These are phyloP conservation scores for Dimargaris verticillata DNA, from an alignment of 192 early-diverging fungal species.

Conservation along the genomic window DNA sequence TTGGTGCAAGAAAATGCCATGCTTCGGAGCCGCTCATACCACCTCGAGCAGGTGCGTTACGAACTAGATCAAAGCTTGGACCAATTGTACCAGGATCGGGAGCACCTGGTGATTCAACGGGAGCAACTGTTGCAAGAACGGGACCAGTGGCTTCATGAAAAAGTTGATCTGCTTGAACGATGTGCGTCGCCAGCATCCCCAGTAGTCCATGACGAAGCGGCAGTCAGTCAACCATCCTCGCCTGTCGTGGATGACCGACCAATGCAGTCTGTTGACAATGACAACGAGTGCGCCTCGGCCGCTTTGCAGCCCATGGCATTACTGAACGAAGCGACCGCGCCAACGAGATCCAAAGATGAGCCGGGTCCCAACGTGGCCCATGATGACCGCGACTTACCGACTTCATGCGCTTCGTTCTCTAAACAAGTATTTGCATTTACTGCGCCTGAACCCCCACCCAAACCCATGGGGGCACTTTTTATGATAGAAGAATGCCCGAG, in stretches of 20 bases:
- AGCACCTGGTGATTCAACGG: conserved; percentile 6
- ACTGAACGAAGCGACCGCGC: no score
- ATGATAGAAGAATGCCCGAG: no score
- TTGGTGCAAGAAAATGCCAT: not conserved
- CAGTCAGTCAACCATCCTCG: not conserved
- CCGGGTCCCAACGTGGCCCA: no score
- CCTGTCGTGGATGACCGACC: not conserved
- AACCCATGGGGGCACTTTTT: no score
- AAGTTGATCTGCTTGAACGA: not conserved
- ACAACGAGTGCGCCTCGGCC: no score
- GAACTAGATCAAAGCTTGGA: conserved; percentile 5
- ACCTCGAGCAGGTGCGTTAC: conserved; percentile 6
- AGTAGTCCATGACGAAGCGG: no score
- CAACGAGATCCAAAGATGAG: no score
- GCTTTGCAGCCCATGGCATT: no score
- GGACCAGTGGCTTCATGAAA: not conserved
- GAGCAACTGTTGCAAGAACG: conserved; percentile 8
- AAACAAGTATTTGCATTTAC: no score
- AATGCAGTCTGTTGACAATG: not conserved
- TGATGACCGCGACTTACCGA: no score
- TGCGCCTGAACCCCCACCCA: no score
- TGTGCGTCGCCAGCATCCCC: not conserved
- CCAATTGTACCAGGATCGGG: conserved; percentile 8
- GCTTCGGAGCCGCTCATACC: not conserved
- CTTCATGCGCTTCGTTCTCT: no score